A percentile compares a stretch with the other conserved stretches of the same genome.
Evolutionary conservation across 2,329 filamentous ascomycete species (phyloP).

Genomic region (Pseudogymnoascus sp.): DNA sequence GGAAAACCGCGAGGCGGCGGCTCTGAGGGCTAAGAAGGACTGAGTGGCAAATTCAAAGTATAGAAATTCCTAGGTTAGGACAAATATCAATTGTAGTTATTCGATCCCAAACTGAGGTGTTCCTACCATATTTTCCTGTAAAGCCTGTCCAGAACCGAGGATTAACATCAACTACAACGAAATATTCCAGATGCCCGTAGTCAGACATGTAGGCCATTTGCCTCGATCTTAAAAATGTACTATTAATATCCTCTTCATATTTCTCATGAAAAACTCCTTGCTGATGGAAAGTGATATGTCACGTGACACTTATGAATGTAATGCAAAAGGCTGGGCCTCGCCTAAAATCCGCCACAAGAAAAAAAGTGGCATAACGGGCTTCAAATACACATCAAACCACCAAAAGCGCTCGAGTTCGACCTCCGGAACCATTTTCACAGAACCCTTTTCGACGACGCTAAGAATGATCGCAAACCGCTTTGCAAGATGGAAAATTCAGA

Average conservation of each 20-base stretch:
- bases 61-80: neutral
- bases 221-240: neutral
- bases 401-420: constrained; percentile 7
- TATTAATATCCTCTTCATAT: neutral
- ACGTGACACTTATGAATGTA: neutral
- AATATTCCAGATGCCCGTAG: neutral
- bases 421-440: constrained; percentile 7
- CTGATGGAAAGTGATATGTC: neutral
- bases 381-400: constrained; percentile 6
- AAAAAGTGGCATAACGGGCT: constrained; percentile 4
- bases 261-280: neutral
- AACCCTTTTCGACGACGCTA: constrained; percentile 1
- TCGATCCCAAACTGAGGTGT: neutral
- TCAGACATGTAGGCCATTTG: neutral
- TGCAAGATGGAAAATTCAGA: constrained; percentile 6
- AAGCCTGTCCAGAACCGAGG: neutral
- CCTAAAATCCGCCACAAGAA: constrained; percentile 2
- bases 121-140: neutral
- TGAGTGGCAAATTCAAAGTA: neutral
- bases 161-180: neutral
- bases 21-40: neutral
- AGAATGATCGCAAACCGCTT: constrained; percentile 7
- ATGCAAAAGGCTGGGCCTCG: constrained; percentile 3
- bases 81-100: neutral
- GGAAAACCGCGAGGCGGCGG: constrained; percentile 27